Base-by-base conservation (phyloP, 2,329 filamentous ascomycete genomes). In the Hypoxylon sp. region DNA sequence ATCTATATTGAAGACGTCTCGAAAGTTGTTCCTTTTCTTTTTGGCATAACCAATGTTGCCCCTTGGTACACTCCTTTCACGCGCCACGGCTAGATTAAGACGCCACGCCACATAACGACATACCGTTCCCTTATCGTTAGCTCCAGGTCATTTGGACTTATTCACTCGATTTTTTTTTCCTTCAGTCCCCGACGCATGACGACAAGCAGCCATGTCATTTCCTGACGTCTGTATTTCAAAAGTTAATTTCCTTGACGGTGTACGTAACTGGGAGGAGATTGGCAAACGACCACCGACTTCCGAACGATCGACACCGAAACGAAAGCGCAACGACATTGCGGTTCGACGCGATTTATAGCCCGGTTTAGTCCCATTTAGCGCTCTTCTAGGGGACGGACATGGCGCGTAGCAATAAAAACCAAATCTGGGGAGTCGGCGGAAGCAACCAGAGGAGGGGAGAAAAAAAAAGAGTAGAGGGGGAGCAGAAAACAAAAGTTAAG, bases 31-130 rank as follows among this genome's bases (percentile, higher is more conserved):
- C n/a, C n/a, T n/a, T n/a, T n/a, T n/a, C n/a, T n/a, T n/a, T n/a
- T n/a, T n/a, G n/a, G n/a, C n/a, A n/a, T n/a, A n/a, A n/a, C n/a
- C n/a, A n/a, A n/a, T n/a, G 40, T 27, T 25, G 45, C 35, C 23
- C 31, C 23, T 27, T 26, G 20, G 20, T 47, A 43, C 30, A 41
- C 19, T 12, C 37, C 29, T 44, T 40, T 55, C 43, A 48, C 30
- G 47, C 52, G 52, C 47, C 32, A 52, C 42, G 42, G 53, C 48
- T 34, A 27, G 45, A 45, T 48, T 8, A 48, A 42, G 43, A 52
- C 45, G 38, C 34, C 53, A 56, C 49, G 48, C 30, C 53, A 40
- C 23, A 16, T 56, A 29, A 56, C 35, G 53, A 56, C 48, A 43
- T 20, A 42, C 32, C 17, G 29, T 56, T 38, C 43, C 43, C 23